phyloP scores from a whole-genome alignment of 805 yeast genomes.

The Saccharomycopsis schoenii region DNA sequence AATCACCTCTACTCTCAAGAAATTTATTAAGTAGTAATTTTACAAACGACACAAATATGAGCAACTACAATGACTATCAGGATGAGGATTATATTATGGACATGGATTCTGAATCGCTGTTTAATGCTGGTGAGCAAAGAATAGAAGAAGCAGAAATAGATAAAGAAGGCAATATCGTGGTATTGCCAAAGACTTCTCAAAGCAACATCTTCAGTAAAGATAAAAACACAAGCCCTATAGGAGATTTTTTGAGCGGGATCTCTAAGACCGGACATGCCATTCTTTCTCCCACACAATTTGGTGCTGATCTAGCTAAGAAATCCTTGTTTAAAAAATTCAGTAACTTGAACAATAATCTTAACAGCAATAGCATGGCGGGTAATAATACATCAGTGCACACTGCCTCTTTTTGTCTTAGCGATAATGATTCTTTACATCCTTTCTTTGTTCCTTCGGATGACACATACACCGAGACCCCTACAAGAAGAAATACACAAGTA shows the following conservation, averaged over 20 bases:
- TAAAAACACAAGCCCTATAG: background rate
- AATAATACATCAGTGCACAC: background rate
- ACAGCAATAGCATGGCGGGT: background rate
- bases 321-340: conserved; percentile 2
- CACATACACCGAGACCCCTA: background rate
- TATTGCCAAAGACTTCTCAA: background rate
- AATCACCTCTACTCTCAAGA: no score
- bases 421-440: background rate
- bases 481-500: background rate
- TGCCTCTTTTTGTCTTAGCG: background rate
- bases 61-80: background rate
- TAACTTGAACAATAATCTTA: background rate
- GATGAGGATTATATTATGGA: background rate
- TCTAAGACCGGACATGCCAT: conserved; percentile 5
- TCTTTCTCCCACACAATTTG: conserved; percentile 16
- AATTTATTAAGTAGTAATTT: background rate
- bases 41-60: background rate
- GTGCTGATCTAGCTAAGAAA: conserved; percentile 12
- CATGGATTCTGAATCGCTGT: background rate
- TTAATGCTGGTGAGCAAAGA: background rate
- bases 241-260: background rate
- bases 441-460: background rate
- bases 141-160: background rate
- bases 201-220: background rate
- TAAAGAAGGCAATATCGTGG: background rate